Evolutionary conservation across 306 rosid species (phyloP).

Genomic region (Cucurbita moschata): DNA sequence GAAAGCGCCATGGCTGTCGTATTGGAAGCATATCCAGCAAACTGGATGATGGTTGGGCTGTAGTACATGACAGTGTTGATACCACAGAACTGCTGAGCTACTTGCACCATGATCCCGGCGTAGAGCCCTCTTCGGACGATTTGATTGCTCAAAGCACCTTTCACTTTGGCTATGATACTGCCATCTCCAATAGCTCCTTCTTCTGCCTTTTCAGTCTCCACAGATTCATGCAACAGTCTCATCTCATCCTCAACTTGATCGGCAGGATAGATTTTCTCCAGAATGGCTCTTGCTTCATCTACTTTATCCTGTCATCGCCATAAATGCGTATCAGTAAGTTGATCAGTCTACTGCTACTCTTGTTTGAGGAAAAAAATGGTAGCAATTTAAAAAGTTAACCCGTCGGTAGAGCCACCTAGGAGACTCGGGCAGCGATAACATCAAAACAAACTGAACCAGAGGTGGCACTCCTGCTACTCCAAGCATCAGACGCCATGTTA

Average conservation of each 20-base stretch:
- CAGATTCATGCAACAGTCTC: conserved; percentile 37
- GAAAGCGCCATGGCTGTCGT: conserved; percentile 68
- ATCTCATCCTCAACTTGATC: conserved; percentile 47
- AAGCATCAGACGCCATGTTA: conserved; percentile 91
- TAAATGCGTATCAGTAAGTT: neutral
- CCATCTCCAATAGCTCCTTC: conserved; percentile 33
- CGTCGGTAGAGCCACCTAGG: conserved; percentile 75
- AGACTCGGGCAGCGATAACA: conserved; percentile 74
- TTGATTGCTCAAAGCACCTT: conserved; percentile 21
- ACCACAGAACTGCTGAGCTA: conserved; percentile 70
- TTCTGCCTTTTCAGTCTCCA: conserved; percentile 38
- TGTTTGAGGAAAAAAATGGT: neutral
- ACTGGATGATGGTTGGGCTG: conserved; percentile 81
- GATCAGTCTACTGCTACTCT: neutral
- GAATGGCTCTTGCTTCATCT: conserved; percentile 40
- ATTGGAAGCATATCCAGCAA: conserved; percentile 72
- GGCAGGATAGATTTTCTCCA: conserved; percentile 34
- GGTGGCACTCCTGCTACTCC: conserved; percentile 73
- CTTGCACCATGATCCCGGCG: conserved; percentile 68
- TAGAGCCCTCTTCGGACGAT: conserved; percentile 59
- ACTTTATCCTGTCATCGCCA: conserved; percentile 22
- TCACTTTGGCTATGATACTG: conserved; percentile 21
- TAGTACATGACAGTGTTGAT: conserved; percentile 84
- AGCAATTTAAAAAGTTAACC: conserved; percentile 18
- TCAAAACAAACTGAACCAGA: conserved; percentile 41